Base-by-base conservation (phyloP, 2,329 filamentous ascomycete species). In the Lasiodiplodia sp. region DNA sequence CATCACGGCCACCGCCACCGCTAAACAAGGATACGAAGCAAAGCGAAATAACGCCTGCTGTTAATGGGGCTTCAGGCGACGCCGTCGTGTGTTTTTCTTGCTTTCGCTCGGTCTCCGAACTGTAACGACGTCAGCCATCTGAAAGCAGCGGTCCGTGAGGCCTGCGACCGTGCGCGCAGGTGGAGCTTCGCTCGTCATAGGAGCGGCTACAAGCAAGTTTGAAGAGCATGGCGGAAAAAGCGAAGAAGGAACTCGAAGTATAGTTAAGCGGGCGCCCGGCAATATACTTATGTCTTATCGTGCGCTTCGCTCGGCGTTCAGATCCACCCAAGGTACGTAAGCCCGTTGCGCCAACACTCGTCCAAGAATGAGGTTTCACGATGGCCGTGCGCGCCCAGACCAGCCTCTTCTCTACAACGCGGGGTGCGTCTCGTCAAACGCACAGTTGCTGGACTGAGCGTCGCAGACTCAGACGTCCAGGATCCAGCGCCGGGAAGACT, bases 271-370 rank as follows among this genome's bases (percentile, higher is more conserved):
- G 28, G 11, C n/a, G 37, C 44, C 44, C 52, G 63, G 38, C n/a
- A 23, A 58, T 40, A 49, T 58, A 67, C 58, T 25, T 49, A 44
- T 21, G 38, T 38, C 11, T 23, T 18, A 21, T 10, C 23, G 44
- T 21, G 47, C 38, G 8, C 65, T 47, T 3, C 3, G n/a, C 18
- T n/a, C n/a, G 18, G 44, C 44, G n/a, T 44, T 67, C 53, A 25
- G 34, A 28, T 51, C 52, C 65, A 66, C 65, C 11, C 53, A 34
- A 51, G 38, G 53, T 67, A 67, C 65, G 65, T 67, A 67, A 67
- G 65, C 65, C n/a, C 14, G 58, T n/a, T 40, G 55, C 52, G 55
- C 34, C 55, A 58, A 38, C 55, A 25, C 55, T 49, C 57, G 34
- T 51, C 58, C 58, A 63, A 8, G 21, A 37, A 37, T 52, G 44